These are phyloP conservation scores for Exophiala calicioides DNA, from an alignment of 2,329 filamentous ascomycete genomes.

Conservation along the genomic window DNA sequence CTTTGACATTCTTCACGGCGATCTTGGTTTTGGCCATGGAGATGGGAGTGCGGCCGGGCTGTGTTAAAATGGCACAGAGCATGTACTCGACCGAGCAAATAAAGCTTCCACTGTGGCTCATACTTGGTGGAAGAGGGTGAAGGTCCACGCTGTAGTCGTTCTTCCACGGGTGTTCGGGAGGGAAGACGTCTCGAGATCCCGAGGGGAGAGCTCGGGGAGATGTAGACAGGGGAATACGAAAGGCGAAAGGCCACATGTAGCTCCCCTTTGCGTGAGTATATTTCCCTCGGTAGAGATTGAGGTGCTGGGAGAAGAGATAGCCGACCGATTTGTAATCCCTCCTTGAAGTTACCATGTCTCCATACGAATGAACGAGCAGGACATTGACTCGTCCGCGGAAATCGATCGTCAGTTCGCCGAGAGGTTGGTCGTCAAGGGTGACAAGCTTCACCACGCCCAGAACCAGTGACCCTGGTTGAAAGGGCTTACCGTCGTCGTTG, in stretches of 20 bases:
- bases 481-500: constrained; percentile 7
- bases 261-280: constrained; percentile 8
- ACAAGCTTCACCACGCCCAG: constrained; percentile 17
- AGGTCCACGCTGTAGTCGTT: constrained; percentile 1
- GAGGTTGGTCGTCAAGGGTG: constrained; percentile 7
- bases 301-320: constrained; percentile 16
- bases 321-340: constrained; percentile 1
- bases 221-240: constrained; percentile 16
- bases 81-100: constrained; percentile 10
- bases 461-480: constrained; percentile 10
- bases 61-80: constrained; percentile 9
- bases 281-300: constrained; percentile 8
- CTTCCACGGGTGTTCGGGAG: constrained; percentile 13
- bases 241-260: constrained; percentile 21
- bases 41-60: not conserved
- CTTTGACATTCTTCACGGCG: not conserved
- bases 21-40: not conserved
- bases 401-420: constrained; percentile 3
- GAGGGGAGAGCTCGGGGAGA: constrained; percentile 11
- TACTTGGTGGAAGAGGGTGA: constrained; percentile 21
- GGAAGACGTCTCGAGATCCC: constrained; percentile 7
- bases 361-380: constrained; percentile 11
- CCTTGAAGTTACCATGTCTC: constrained; percentile 8
- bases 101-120: constrained; percentile 5
- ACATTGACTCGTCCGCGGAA: constrained; percentile 13